Percentiles rank a stretch among this genome's conserved stretches.
Evolutionary conservation across 164 flowering plant genomes (phyloP).

Genomic region (Warburgia ugandensis): DNA sequence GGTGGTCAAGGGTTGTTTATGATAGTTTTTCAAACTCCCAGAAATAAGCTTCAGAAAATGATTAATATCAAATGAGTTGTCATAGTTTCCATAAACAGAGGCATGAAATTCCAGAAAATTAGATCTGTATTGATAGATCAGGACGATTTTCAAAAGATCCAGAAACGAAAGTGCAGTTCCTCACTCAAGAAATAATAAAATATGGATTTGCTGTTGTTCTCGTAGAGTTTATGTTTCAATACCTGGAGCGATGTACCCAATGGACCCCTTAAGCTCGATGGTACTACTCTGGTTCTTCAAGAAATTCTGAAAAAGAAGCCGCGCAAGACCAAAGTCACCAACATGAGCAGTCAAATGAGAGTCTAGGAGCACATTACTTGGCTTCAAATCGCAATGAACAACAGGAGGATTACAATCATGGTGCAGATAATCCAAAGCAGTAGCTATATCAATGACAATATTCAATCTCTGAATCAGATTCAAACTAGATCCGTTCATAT

Average conservation of each 20-base stretch:
- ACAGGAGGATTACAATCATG: slow-evolving; percentile 2
- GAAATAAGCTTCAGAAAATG: too few species aligned
- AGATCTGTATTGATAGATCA: not conserved
- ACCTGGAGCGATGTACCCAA: slow-evolving; percentile 4
- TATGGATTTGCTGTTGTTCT: not conserved
- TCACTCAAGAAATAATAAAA: too few species aligned
- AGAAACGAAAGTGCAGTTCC: not conserved
- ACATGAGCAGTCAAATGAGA: not conserved
- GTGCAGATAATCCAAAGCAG: not conserved
- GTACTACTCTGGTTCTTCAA: not conserved
- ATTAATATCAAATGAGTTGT: too few species aligned
- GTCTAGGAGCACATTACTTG: too few species aligned
- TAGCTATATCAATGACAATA: not conserved
- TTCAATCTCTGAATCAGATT: not conserved
- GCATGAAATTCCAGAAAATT: not conserved
- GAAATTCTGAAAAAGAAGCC: not conserved
- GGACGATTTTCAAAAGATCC: not conserved
- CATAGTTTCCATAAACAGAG: too few species aligned
- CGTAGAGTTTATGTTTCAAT: not conserved
- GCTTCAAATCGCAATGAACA: slow-evolving; percentile 3
- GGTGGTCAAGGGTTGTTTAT: too few species aligned
- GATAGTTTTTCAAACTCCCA: too few species aligned
- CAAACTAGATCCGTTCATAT: not conserved
- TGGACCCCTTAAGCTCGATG: not conserved
- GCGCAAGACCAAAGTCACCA: slow-evolving; percentile 1